Evolutionary conservation across 2,329 filamentous ascomycete genomes (phyloP).

Genomic region (Ceratocystis cacaofunesta): DNA sequence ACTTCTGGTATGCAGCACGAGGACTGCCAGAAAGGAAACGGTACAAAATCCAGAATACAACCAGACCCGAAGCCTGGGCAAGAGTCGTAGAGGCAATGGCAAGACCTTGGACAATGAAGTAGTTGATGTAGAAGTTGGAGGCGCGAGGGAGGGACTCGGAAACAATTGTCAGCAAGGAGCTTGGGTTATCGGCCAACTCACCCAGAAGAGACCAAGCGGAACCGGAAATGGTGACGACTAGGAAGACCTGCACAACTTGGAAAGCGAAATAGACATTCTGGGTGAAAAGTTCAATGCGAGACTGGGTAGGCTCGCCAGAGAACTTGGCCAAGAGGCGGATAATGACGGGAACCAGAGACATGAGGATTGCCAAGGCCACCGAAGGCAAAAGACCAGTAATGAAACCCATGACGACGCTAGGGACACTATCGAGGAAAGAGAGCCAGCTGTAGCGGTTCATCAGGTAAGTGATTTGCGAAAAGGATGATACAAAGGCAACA

Average conservation of each 20-base stretch:
- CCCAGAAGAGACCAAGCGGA: slow-evolving; percentile 57
- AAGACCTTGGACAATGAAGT: slow-evolving; percentile 75
- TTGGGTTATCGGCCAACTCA: slow-evolving; percentile 48
- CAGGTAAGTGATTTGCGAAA: slow-evolving; percentile 70
- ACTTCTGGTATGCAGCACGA: slow-evolving; percentile 60
- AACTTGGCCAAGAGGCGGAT: slow-evolving; percentile 58
- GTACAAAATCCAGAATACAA: slow-evolving; percentile 53
- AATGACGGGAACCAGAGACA: slow-evolving; percentile 71
- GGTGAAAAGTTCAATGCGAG: slow-evolving; percentile 72
- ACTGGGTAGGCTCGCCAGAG: slow-evolving; percentile 63
- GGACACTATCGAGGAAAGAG: slow-evolving; percentile 57
- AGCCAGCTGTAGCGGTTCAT: slow-evolving; percentile 53
- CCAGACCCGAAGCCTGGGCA: slow-evolving; percentile 50
- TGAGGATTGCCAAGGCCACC: slow-evolving; percentile 63
- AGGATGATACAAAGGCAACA: slow-evolving; percentile 64
- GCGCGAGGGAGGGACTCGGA: slow-evolving; percentile 63
- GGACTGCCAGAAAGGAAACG: slow-evolving; percentile 63
- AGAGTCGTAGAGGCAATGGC: slow-evolving; percentile 59
- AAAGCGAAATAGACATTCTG: slow-evolving; percentile 87
- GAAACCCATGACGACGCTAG: slow-evolving; percentile 58
- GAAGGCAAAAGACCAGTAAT: slow-evolving; percentile 74
- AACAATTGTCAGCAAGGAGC: slow-evolving; percentile 46
- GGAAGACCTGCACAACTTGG: slow-evolving; percentile 81
- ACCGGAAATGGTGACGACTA: slow-evolving; percentile 70
- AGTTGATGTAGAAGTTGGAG: slow-evolving; percentile 86